These are phyloP conservation scores for Fusarium foetens DNA, from an alignment of 2,329 filamentous ascomycete species.

Conservation along the genomic window DNA sequence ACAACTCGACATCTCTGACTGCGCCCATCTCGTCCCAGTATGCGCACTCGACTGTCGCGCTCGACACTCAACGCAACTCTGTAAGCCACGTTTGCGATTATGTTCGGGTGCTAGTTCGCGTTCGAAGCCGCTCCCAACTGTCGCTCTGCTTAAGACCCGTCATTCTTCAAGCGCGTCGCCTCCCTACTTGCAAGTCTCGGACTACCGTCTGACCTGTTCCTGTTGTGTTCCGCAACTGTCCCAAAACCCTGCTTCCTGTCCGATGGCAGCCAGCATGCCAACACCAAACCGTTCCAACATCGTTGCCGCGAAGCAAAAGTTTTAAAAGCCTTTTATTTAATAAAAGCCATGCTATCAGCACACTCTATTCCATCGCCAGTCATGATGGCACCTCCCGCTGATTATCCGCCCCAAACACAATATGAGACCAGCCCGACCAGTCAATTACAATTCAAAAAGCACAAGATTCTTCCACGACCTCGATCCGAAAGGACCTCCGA, in stretches of 20 bases:
- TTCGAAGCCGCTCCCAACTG: slow-evolving; percentile 24
- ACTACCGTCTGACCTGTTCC: slow-evolving; percentile 28
- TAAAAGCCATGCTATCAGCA: slow-evolving; percentile 45
- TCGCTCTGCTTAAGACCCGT: slow-evolving; percentile 26
- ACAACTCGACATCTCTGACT: slow-evolving; percentile 4
- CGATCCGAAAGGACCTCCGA: slow-evolving; percentile 42
- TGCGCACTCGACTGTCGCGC: slow-evolving; percentile 33
- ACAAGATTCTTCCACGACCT: slow-evolving; percentile 57
- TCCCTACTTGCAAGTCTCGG: slow-evolving; percentile 41
- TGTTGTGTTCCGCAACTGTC: slow-evolving; percentile 35
- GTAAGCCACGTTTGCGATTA: slow-evolving; percentile 35
- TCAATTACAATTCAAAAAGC: slow-evolving; percentile 58
- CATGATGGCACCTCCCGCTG: slow-evolving; percentile 48
- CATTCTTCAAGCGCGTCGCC: slow-evolving; percentile 26
- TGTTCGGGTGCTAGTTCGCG: slow-evolving; percentile 35
- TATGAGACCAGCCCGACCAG: slow-evolving; percentile 43
- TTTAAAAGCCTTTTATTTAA: slow-evolving; percentile 16
- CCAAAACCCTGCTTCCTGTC: slow-evolving; percentile 27
- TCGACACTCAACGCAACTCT: slow-evolving; percentile 34
- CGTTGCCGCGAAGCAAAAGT: slow-evolving; percentile 40
- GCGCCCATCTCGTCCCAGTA: slow-evolving; percentile 31
- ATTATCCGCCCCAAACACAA: slow-evolving; percentile 44
- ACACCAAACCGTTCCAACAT: slow-evolving; percentile 28
- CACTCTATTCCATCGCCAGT: slow-evolving; percentile 45
- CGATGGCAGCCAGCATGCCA: slow-evolving; percentile 43